phyloP scores from a whole-genome alignment of 768 basidiomycete genomes.

The Boletus edulis region DNA sequence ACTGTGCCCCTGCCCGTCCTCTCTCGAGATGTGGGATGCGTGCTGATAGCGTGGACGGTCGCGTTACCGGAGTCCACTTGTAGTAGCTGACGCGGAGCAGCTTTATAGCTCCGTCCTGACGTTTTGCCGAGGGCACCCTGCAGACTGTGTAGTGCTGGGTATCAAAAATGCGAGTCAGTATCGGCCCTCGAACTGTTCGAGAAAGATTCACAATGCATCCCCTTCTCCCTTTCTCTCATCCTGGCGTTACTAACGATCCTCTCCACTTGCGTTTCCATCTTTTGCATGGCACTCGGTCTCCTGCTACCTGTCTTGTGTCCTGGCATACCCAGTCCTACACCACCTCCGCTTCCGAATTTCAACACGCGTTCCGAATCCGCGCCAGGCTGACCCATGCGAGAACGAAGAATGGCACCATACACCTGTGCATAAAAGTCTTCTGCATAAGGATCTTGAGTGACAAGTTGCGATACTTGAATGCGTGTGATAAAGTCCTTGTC shows the following conservation, averaged over 20 bases:
- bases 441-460: constrained; percentile 94
- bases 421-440: constrained; percentile 99
- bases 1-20: constrained; percentile 35
- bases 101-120: constrained; percentile 89
- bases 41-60: constrained; percentile 35
- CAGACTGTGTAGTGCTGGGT: constrained; percentile 65
- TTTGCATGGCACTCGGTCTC: constrained; percentile 83
- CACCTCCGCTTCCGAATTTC: constrained; percentile 85
- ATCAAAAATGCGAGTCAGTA: constrained; percentile 7
- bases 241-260: constrained; percentile 91
- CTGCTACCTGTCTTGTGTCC: constrained; percentile 56
- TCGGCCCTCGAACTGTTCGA: not conserved
- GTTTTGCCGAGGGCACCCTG: constrained; percentile 96
- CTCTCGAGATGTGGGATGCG: constrained; percentile 53
- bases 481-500: constrained; percentile 99
- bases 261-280: constrained; percentile 95
- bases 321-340: constrained; percentile 63
- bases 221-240: constrained; percentile 83
- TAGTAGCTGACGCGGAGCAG: constrained; percentile 93
- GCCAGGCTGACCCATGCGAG: constrained; percentile 64
- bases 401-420: constrained; percentile 80
- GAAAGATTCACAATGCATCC: constrained; percentile 47
- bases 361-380: constrained; percentile 72
- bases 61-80: constrained; percentile 69
- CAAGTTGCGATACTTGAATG: constrained; percentile 97